These are phyloP conservation scores for Agastache rugosa DNA, from an alignment of 257 asterid genomes.

Conservation along the genomic window DNA sequence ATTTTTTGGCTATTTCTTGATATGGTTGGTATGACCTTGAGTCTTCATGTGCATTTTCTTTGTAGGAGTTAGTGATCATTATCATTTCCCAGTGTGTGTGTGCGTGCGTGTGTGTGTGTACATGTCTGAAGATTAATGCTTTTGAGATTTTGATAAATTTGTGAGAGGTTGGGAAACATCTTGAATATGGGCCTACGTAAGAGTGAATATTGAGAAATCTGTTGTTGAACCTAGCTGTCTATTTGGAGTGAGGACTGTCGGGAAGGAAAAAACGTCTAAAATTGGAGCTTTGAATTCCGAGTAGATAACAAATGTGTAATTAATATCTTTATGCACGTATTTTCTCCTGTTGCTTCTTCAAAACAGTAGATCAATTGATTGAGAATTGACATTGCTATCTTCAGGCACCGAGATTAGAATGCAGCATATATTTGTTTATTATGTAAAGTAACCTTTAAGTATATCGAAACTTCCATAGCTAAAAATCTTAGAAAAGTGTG, in stretches of 20 bases:
- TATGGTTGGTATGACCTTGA: neutral
- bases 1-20: neutral
- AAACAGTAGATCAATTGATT: neutral
- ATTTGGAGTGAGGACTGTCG: constrained; percentile 10
- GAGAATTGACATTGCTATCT: too few relatives aligned
- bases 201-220: constrained; percentile 8
- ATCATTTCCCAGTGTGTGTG: neutral
- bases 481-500: neutral
- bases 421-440: neutral
- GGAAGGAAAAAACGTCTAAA: constrained; percentile 4
- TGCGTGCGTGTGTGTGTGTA: neutral
- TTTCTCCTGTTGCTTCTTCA: neutral
- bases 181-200: neutral
- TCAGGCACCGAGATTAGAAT: neutral
- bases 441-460: neutral
- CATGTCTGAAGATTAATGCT: neutral
- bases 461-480: neutral
- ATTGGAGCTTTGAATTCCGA: neutral
- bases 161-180: neutral
- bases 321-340: neutral
- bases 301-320: neutral
- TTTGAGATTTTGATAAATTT: neutral
- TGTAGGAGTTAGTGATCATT: neutral
- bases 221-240: constrained; percentile 5
- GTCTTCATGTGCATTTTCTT: neutral